A percentile compares a stretch with the other conserved stretches of the same genome.
Conservation (phyloP, 2,329 filamentous ascomycete genomes). For the Phialophora verrucosa region DNA sequence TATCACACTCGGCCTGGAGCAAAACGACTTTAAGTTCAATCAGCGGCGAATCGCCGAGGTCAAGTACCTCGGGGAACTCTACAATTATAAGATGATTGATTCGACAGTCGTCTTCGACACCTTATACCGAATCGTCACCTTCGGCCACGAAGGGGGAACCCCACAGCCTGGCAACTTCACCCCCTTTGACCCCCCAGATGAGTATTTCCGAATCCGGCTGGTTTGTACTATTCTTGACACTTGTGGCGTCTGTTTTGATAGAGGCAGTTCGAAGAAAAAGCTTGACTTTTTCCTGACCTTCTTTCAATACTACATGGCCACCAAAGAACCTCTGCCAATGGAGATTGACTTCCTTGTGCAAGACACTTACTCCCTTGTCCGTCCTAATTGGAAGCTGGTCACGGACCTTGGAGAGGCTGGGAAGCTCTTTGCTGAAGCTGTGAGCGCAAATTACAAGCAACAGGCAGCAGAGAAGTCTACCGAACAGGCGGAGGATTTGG, state of each 20-base stretch:
- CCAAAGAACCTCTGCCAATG: slow-evolving; percentile 89
- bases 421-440: slow-evolving; percentile 82
- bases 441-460: slow-evolving; percentile 85
- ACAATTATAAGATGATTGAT: slow-evolving; percentile 97
- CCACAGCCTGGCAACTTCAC: slow-evolving; percentile 79
- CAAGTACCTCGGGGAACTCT: slow-evolving; percentile 94
- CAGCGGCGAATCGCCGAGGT: slow-evolving; percentile 93
- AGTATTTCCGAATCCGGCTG: slow-evolving; percentile 93
- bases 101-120: slow-evolving; percentile 94
- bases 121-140: slow-evolving; percentile 91
- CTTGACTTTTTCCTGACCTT: slow-evolving; percentile 97
- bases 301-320: slow-evolving; percentile 91
- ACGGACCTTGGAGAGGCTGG: slow-evolving; percentile 81
- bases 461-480: slow-evolving; percentile 70
- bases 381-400: slow-evolving; percentile 91
- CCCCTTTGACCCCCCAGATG: slow-evolving; percentile 83
- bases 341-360: slow-evolving; percentile 97
- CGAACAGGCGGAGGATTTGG: slow-evolving; percentile 76
- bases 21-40: slow-evolving; percentile 97
- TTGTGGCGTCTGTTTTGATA: slow-evolving; percentile 94
- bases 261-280: slow-evolving; percentile 92
- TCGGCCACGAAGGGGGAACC: slow-evolving; percentile 82
- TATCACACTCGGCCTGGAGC: slow-evolving; percentile 83
- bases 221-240: slow-evolving; percentile 90
- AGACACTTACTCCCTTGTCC: slow-evolving; percentile 81